Conservation (phyloP, 2,329 filamentous ascomycete genomes). For the Hawksworthiomyces lignivorus region DNA sequence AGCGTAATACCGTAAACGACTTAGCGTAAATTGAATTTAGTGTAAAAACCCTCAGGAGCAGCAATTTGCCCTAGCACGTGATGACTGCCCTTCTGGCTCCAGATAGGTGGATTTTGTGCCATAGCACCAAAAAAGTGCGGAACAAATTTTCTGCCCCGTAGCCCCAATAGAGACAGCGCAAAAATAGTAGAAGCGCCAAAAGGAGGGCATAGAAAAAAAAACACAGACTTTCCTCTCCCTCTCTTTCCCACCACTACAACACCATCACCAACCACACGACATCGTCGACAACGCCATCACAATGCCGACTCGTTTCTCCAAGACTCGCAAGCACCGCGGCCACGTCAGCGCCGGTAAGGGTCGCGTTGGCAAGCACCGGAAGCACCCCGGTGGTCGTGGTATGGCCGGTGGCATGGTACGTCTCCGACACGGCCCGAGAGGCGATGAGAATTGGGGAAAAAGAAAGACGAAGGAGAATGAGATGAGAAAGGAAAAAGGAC, state of each 20-base stretch:
- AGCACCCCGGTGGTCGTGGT: constrained; percentile 77
- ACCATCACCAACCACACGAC: constrained; percentile 11
- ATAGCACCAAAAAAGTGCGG: constrained; percentile 8
- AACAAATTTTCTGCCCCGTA: constrained; percentile 3
- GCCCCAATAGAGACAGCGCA: too few relatives aligned
- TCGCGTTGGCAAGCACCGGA: constrained; percentile 98
- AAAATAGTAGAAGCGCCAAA: not conserved
- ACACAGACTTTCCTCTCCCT: too few relatives aligned
- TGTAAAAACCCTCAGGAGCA: not conserved
- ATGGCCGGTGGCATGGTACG: constrained; percentile 75
- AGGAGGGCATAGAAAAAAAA: not conserved
- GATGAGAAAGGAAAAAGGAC: not conserved
- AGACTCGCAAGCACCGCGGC: constrained; percentile 83
- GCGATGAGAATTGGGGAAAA: not conserved
- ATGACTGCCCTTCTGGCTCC: not conserved
- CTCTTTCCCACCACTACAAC: not conserved
- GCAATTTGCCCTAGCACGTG: constrained; percentile 12
- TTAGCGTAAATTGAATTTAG: too few relatives aligned
- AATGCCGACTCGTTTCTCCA: constrained; percentile 63
- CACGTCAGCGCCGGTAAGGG: constrained; percentile 98
- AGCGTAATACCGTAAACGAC: too few relatives aligned
- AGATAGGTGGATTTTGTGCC: too few relatives aligned
- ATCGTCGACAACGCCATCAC: constrained; percentile 12
- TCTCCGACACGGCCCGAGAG: too few relatives aligned
- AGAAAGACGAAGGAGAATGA: not conserved